Evolutionary conservation across 306 rosid species (phyloP), one percentile per base, ranked within the genome.

Genomic region (Acacia melanoxylon): DNA sequence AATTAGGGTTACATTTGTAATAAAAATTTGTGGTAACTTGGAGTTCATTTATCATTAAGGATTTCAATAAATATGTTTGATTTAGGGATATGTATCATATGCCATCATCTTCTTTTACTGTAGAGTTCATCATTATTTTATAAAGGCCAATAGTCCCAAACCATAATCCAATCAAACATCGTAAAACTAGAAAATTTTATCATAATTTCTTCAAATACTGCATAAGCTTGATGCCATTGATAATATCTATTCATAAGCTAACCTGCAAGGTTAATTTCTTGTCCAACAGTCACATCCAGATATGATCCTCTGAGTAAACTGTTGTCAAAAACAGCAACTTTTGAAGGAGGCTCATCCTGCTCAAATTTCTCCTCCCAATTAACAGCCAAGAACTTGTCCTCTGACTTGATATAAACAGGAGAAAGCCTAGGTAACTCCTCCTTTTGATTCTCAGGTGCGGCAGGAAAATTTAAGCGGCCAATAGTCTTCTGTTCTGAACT

Each of bases 341-440:
- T 92, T 7, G 86, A 54, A 65, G 83, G 78, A 56, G 88, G 87
- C 63, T 88, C 92, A 71, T 91, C 93, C 62, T 86, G 86, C 69
- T 92, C 97, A 85, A 91, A 92, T 87, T 92, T 93, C 79, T 93
- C 98, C 78, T 86, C 92, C 98, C 98, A 92, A 68, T 84, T 91
- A 80, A 91, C 75, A 79, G 86, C 78, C 85, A 87, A 80, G 19
- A 91, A 83, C 84, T 90, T 93, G 83, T 93, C 98, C 86, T 93
- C 98, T 29, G 94, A 91, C 91, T 93, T 96, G 54, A 96, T 90
- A 85, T 84, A 91, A 81, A 96, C 98, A 31, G 97, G 99, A 31
- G 99, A 94, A 91, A 93, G 88, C 89, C 97, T 88, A 19, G 97
- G 98, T 49, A 89, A 89, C 79, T 92, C 98, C 84, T 96, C 97